These are phyloP conservation scores for Fusarium marasasianum DNA, from an alignment of 2,329 filamentous ascomycete species.

Conservation along the genomic window DNA sequence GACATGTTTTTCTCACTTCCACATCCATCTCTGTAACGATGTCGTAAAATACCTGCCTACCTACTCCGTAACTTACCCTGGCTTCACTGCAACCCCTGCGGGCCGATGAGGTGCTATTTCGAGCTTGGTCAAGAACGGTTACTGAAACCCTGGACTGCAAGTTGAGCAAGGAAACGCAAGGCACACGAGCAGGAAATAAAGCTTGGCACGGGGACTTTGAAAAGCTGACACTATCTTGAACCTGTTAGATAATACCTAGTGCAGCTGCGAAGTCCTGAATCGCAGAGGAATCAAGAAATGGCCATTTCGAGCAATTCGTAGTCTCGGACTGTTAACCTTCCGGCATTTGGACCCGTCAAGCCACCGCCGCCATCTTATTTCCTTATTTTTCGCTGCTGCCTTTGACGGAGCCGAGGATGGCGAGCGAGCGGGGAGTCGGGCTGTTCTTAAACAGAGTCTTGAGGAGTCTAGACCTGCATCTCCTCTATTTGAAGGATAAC, in stretches of 20 bases:
- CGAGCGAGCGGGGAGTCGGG: background rate
- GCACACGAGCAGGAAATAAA: background rate
- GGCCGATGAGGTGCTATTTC: conserved; percentile 16
- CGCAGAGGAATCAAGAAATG: background rate
- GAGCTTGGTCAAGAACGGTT: background rate
- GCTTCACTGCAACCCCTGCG: conserved; percentile 1
- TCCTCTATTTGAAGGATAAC: conserved; percentile 24
- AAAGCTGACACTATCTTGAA: background rate
- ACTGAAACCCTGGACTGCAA: background rate
- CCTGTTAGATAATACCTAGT: background rate
- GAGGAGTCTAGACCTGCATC: conserved; percentile 11
- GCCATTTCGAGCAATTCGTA: background rate
- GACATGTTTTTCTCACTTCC: background rate
- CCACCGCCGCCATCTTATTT: conserved; percentile 19
- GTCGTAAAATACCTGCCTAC: background rate
- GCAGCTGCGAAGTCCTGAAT: background rate
- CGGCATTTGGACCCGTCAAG: conserved; percentile 10
- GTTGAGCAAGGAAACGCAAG: conserved; percentile 13
- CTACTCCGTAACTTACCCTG: background rate
- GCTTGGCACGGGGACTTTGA: conserved; percentile 26
- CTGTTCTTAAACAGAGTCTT: background rate
- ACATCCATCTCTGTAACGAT: background rate
- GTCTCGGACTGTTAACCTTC: conserved; percentile 10
- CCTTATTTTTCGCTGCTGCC: background rate
- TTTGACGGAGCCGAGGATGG: background rate